Conservation (phyloP, 2,329 filamentous ascomycete species). For the Cordyceps javanica region DNA sequence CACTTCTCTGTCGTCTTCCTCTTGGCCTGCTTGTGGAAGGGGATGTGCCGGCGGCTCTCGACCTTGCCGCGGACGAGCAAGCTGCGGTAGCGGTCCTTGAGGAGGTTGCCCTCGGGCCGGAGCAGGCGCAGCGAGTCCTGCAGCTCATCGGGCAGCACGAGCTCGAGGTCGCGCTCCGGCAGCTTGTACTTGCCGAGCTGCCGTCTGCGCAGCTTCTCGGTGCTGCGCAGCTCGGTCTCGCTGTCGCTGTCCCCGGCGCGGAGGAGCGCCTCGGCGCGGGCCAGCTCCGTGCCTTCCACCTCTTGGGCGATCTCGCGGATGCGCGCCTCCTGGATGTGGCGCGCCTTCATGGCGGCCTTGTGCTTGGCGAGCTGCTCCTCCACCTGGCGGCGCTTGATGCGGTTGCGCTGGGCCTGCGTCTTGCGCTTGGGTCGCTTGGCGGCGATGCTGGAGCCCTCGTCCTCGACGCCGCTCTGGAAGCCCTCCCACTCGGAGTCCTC, state of each 20-base stretch:
- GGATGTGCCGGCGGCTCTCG: slow-evolving; percentile 71
- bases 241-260: slow-evolving; percentile 38
- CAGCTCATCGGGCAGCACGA: slow-evolving; percentile 77
- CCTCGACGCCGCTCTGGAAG: slow-evolving; percentile 74
- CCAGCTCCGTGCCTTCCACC: slow-evolving; percentile 50
- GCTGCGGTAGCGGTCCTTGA: slow-evolving; percentile 87
- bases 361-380: slow-evolving; percentile 72
- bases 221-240: slow-evolving; percentile 47
- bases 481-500: slow-evolving; percentile 91
- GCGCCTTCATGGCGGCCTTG: slow-evolving; percentile 67
- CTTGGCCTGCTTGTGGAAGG: slow-evolving; percentile 77
- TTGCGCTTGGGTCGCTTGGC: slow-evolving; percentile 75
- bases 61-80: slow-evolving; percentile 84
- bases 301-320: slow-evolving; percentile 59
- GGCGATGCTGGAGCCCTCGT: slow-evolving; percentile 45
- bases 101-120: slow-evolving; percentile 91
- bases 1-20: slow-evolving; percentile 88
- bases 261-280: slow-evolving; percentile 32
- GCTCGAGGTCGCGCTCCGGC: slow-evolving; percentile 72
- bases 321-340: slow-evolving; percentile 63
- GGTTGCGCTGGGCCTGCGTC: slow-evolving; percentile 80
- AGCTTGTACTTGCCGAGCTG: slow-evolving; percentile 68
- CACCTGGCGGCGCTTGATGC: slow-evolving; percentile 80
- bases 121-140: slow-evolving; percentile 74
- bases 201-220: slow-evolving; percentile 57